Conservation (phyloP, 768 basidiomycete species). For the Boletus rubescentipes region DNA sequence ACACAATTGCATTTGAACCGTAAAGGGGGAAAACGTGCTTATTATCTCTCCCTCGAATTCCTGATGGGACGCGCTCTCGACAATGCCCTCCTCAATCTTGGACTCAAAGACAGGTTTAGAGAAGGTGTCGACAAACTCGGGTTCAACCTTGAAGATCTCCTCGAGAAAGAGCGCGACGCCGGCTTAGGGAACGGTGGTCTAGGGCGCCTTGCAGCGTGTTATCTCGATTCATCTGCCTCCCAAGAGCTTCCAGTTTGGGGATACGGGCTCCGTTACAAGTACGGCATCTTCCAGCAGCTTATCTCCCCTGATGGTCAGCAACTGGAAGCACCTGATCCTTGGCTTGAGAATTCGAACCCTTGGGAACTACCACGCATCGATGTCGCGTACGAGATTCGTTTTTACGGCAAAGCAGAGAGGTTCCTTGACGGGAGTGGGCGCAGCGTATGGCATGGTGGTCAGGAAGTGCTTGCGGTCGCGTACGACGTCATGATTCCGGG, state of each 20-base stretch:
- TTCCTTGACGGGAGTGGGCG: slow-evolving; percentile 56
- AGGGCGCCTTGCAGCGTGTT: slow-evolving; percentile 95
- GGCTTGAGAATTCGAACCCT: slow-evolving; percentile 85
- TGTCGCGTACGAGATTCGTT: slow-evolving; percentile 81
- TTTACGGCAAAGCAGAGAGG: slow-evolving; percentile 83
- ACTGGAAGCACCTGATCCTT: slow-evolving; percentile 90
- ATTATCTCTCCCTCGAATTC: slow-evolving; percentile 96
- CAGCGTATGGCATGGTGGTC: slow-evolving; percentile 82
- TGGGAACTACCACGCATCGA: slow-evolving; percentile 89
- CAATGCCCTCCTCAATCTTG: slow-evolving; percentile 85
- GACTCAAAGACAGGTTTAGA: slow-evolving; percentile 72
- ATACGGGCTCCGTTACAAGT: slow-evolving; percentile 90
- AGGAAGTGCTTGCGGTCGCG: slow-evolving; percentile 90
- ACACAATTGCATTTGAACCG: slow-evolving; percentile 76
- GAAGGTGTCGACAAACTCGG: slow-evolving; percentile 75
- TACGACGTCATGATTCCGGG: slow-evolving; percentile 94
- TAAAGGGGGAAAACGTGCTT: slow-evolving; percentile 85
- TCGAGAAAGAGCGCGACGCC: slow-evolving; percentile 90
- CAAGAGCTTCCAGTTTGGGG: slow-evolving; percentile 95
- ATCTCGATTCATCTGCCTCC: slow-evolving; percentile 89
- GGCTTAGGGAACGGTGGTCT: slow-evolving; percentile 94
- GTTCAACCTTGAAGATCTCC: slow-evolving; percentile 84
- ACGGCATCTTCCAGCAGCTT: slow-evolving; percentile 94
- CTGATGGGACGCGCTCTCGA: slow-evolving; percentile 81
- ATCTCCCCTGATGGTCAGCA: slow-evolving; percentile 83